Base-by-base conservation (phyloP, 2,329 filamentous ascomycete genomes). In the Hypoxylon sp. region DNA sequence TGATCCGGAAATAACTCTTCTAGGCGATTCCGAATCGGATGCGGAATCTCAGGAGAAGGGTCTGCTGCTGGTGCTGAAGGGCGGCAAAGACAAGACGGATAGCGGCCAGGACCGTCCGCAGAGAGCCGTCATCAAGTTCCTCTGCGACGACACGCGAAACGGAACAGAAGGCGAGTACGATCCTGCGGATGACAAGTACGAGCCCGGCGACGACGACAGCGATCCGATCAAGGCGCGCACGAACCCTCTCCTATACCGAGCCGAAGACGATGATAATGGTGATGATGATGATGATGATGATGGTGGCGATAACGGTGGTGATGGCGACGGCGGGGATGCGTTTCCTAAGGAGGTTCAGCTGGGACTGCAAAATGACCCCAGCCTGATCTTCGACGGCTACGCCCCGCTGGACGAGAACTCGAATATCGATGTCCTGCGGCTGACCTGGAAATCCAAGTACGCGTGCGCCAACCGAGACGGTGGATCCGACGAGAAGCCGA, bases 401-500 rank as follows among this genome's bases (percentile, higher is more conserved):
- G 82, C 79, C 30, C 63, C 67, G 2, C 79, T 84, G 42, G 78
- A 79, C 13, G 82, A 80, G 44, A 77, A 84, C 26, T 75, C 75
- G 5, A 74, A 79, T 17, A 71, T 78, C 1, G 82, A 84, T 51
- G 81, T 90, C 7, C 72, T 97, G 58, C 83, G 86, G 45, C 70
- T 97, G 66, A 86, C 88, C 25, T 99, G 93, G 93, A 77, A 81
- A 67, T 97, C 93, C 9, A 91, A 93, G 71, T 86, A 91, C 67
- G 93, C 90, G 0, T 97, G 94, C 70, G 86, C 91, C 67, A 76
- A 73, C 19, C 59, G 58, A 26, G 70, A 70, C 17, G 71, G 67
- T 26, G 74, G 76, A 75, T 75, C 61, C 73, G 75, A 77, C 27
- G 60, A 67, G 30, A 69, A 74, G 50, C 75, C 76, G 49, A 76